Evolutionary conservation across 768 basidiomycete genomes (phyloP), one percentile per base, ranked within the genome.

Genomic region (Suillus luteus): DNA sequence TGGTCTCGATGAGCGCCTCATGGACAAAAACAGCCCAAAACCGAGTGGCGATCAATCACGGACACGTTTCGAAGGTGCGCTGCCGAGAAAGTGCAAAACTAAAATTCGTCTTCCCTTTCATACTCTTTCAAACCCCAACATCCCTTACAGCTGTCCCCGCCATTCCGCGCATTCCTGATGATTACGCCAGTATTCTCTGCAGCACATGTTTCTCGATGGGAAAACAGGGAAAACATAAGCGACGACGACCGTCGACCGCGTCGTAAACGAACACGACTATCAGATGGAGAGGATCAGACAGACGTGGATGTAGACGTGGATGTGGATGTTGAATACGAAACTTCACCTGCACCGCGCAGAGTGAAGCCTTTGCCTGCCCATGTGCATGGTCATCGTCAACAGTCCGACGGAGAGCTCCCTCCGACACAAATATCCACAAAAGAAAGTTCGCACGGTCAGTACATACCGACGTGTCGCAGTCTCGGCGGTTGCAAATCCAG

Each of bases 181-280:
- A 64, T 73, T n/a, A 59, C 54, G 3, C 69, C 75, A 19, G 64
- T 77, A 55, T 73, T 77, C 55, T 77, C 76, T 3, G 76, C 76
- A 22, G 69, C 76, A 8, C 76, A 77, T 37, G 11, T 65, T 52
- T 66, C 72, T 31, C 69, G 66, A 59, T 75, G 72, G 73, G 71
- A 69, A 19, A 11, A 63, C 5, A 55, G 72, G 73, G 71, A 69
- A 19, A 11, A 63, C 5, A 55, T 72, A 48, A 59, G 65, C 5
- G 44, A 62, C 55, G 65, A 59, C 14, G 31, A 43, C 41, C 9
- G 12, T 27, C 33, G 51, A 10, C 52, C 10, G 40, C 40, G 11
- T 52, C 38, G 43, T 54, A 59, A 58, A 46, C 37, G 37, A 63
- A 59, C 59, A 40, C 41, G 59, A 51, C 5, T 38, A 17, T 60